Evolutionary conservation across 1,284 basidiomycete species (phyloP).

Genomic region (Volvariella surrecta): DNA sequence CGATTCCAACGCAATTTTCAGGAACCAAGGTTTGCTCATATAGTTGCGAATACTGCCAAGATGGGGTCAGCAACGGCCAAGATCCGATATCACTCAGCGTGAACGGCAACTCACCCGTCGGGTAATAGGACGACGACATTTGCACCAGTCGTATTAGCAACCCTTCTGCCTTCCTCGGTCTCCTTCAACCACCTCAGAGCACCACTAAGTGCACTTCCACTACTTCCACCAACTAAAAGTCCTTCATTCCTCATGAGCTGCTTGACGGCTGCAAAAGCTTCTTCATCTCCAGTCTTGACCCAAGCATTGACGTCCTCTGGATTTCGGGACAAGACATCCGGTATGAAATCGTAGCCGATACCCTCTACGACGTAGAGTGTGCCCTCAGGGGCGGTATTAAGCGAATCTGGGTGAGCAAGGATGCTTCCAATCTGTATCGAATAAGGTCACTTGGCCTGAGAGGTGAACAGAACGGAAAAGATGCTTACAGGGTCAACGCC

Average conservation of each 20-base stretch:
- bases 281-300: constrained; percentile 83
- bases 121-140: constrained; percentile 90
- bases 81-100: background rate
- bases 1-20: constrained; percentile 51
- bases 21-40: constrained; percentile 89
- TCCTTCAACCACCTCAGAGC: constrained; percentile 71
- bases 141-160: constrained; percentile 63
- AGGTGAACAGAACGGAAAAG: background rate
- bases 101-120: constrained; percentile 60
- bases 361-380: constrained; percentile 82
- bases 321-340: constrained; percentile 66
- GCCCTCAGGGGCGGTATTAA: constrained; percentile 55
- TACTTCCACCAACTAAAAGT: constrained; percentile 87
- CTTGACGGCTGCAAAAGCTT: constrained; percentile 73
- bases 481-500: constrained; percentile 80
- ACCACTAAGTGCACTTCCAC: constrained; percentile 78
- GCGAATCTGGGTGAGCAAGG: constrained; percentile 62
- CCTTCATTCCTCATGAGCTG: constrained; percentile 84
- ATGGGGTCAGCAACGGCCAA: background rate
- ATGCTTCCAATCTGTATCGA: constrained; percentile 75
- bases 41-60: constrained; percentile 82
- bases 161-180: constrained; percentile 53
- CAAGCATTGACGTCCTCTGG: constrained; percentile 57
- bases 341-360: constrained; percentile 92
- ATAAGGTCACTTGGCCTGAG: constrained; percentile 8